Percentiles rank a stretch among this genome's conserved stretches.
These are phyloP conservation scores for Chalara sp. DNA, from an alignment of 2,329 filamentous ascomycete genomes.

Conservation along the genomic window DNA sequence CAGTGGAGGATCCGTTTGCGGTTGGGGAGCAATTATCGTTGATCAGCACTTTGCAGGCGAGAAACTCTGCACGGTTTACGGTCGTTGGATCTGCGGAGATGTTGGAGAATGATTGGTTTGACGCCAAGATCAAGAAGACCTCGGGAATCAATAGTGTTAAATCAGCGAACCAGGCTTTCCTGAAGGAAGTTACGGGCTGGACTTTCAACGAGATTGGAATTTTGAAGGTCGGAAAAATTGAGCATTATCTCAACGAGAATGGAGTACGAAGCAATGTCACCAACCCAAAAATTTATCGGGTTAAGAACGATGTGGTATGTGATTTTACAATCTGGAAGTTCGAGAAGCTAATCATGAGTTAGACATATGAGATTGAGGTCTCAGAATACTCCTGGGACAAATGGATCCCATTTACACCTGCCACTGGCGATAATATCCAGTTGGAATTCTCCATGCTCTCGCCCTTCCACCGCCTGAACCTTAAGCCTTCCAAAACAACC, in stretches of 20 bases:
- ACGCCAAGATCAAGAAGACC: constrained; percentile 59
- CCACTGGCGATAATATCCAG: constrained; percentile 68
- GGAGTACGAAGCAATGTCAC: constrained; percentile 43
- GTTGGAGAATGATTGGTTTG: constrained; percentile 84
- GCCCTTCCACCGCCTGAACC: constrained; percentile 83
- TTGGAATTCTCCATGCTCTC: constrained; percentile 99
- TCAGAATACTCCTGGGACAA: constrained; percentile 76
- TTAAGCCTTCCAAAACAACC: constrained; percentile 51
- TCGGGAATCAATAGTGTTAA: constrained; percentile 39
- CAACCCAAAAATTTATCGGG: constrained; percentile 85
- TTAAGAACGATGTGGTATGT: constrained; percentile 95
- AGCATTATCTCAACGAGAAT: constrained; percentile 64
- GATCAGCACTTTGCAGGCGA: constrained; percentile 80
- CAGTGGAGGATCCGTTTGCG: constrained; percentile 76
- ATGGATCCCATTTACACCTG: constrained; percentile 67
- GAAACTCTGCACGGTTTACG: constrained; percentile 86
- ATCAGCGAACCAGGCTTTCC: constrained; percentile 79
- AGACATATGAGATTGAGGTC: constrained; percentile 56
- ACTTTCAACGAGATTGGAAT: constrained; percentile 92
- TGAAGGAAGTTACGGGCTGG: constrained; percentile 83
- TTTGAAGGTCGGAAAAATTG: constrained; percentile 72
- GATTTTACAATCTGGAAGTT: not conserved
- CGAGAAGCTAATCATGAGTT: not conserved
- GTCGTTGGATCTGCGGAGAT: constrained; percentile 82
- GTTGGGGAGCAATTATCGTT: constrained; percentile 77